Percentiles rank a stretch among this genome's conserved stretches.
phyloP scores from a whole-genome alignment of 2,329 filamentous ascomycete genomes.

The Thyridium curvatum region DNA sequence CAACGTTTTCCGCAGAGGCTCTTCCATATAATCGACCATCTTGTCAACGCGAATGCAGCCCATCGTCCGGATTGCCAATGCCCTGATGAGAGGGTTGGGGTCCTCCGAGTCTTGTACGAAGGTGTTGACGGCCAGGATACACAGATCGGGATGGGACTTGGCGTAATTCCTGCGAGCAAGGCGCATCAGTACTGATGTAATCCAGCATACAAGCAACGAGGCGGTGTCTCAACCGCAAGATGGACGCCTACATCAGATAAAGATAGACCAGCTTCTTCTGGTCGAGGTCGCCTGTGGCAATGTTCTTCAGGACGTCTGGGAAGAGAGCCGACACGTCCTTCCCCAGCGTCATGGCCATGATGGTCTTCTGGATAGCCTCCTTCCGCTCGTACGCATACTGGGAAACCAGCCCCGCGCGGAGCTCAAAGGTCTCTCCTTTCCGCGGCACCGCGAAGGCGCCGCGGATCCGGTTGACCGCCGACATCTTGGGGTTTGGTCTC shows the following conservation, averaged over 20 bases:
- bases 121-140: slow-evolving; percentile 97
- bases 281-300: slow-evolving; percentile 87
- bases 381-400: slow-evolving; percentile 99
- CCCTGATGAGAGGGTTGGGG: slow-evolving; percentile 90
- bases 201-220: slow-evolving; percentile 3
- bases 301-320: slow-evolving; percentile 97
- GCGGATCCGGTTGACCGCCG: slow-evolving; percentile 91
- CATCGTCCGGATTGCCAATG: slow-evolving; percentile 95
- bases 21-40: slow-evolving; percentile 99
- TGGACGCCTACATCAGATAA: slow-evolving; percentile 77
- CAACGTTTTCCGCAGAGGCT: slow-evolving; percentile 90
- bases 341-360: slow-evolving; percentile 99
- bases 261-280: slow-evolving; percentile 99
- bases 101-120: slow-evolving; percentile 99
- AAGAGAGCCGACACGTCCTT: slow-evolving; percentile 98
- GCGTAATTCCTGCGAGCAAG: slow-evolving; percentile 77
- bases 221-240: neutral
- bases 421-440: slow-evolving; percentile 97
- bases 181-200: slow-evolving; percentile 11
- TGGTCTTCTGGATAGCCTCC: slow-evolving; percentile 98
- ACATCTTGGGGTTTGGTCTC: slow-evolving; percentile 11
- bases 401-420: slow-evolving; percentile 90
- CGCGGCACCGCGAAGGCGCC: slow-evolving; percentile 87
- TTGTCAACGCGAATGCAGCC: slow-evolving; percentile 97
- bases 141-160: slow-evolving; percentile 96